These are phyloP conservation scores for Ceratocystis alfenasii DNA, from an alignment of 2,329 filamentous ascomycete species.

Conservation along the genomic window DNA sequence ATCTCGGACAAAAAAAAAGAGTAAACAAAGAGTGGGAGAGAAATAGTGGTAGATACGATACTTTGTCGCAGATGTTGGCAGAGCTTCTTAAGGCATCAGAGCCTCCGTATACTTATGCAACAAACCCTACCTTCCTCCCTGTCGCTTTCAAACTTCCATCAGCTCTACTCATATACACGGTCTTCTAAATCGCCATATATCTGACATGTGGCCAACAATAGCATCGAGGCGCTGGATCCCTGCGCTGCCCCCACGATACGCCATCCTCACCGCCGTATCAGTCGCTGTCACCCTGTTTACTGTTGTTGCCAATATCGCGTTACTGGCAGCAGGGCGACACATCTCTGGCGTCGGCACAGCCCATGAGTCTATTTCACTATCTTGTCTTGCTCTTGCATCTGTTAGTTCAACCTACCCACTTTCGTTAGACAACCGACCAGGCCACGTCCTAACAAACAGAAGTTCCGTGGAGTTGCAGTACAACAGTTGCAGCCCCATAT, in stretches of 20 bases:
- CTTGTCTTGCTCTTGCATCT: constrained; percentile 1
- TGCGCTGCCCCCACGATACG: not conserved
- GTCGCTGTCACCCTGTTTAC: not conserved
- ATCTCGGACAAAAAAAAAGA: not conserved
- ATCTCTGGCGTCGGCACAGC: not conserved
- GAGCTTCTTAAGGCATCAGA: no score
- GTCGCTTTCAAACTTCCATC: no score
- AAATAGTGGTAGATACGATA: no score
- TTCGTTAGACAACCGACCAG: not conserved
- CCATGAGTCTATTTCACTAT: not conserved
- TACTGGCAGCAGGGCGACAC: not conserved
- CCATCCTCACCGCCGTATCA: not conserved
- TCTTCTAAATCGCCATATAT: not conserved
- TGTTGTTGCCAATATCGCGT: not conserved
- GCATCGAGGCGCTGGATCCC: not conserved
- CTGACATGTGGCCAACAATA: not conserved
- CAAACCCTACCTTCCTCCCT: no score
- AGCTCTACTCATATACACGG: not conserved
- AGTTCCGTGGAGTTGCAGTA: constrained; percentile 8
- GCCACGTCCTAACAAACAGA: not conserved
- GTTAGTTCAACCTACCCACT: not conserved
- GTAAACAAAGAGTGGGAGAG: no score
- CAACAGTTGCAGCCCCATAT: not conserved
- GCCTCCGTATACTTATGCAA: no score
- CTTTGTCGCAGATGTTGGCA: no score